Evolutionary conservation across 805 yeast species (phyloP), one percentile per base, ranked within the genome.

Genomic region (Danielozyma ontarioensis): DNA sequence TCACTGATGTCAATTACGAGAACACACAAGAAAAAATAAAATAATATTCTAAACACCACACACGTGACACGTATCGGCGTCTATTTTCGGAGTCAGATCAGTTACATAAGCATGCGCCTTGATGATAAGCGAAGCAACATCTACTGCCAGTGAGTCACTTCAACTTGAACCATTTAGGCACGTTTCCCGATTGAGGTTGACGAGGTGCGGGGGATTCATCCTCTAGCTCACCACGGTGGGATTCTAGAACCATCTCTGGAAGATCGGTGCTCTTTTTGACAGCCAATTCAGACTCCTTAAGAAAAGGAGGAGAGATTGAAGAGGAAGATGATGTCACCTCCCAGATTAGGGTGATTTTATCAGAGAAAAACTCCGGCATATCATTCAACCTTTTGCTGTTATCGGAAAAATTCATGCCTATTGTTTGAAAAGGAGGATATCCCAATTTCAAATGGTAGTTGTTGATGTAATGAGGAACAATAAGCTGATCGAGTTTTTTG

Each of bases 221-320:
- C 7, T 63, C 68, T 15, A 66, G 41, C 12, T 51, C 45, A 1
- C 54, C 51, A 29, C 71, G 50, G 27, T 51, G 45, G 13, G 36
- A 42, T 24, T 66, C 71, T 32, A 64, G 46, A 4, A 51, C 38
- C 15, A 62, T 49, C 26, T 62, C 67, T 3, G 71, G 70, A 31
- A 66, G 42, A 17, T 63, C 59, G 18, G 34, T 37, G 16, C 54
- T 48, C 12, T 46, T 46, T 33, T 51, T 60, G 18, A 51, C 37
- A 8, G 37, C 42, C 1, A 39, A 27, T 4, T 33, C 25, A 3
- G 29, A 23, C 3, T 42, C 50, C 17, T 52, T 51, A 21, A 59
- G 29, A 33, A 35, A 62, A 5, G 67, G 65, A 3, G 11, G 8
- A 4, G 33, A 13, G 8, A 13, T 25, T 7, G 27, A 13, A 11